A percentile compares a stretch with the other conserved stretches of the same genome.
These are phyloP conservation scores for Lachancea sp. DNA, from an alignment of 805 yeast species.

Conservation along the genomic window DNA sequence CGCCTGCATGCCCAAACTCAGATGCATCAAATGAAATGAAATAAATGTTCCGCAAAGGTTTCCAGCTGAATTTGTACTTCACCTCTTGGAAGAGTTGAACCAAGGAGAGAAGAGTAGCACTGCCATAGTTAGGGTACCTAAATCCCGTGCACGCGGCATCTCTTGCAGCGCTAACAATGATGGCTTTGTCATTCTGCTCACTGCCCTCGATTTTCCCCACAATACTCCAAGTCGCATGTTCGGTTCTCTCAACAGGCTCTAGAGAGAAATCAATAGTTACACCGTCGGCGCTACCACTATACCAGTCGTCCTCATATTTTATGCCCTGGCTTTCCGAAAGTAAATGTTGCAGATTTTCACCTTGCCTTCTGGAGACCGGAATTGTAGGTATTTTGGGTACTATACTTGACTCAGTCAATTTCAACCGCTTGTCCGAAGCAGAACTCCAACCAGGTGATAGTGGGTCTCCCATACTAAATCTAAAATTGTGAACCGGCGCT, in stretches of 20 bases:
- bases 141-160: constrained; percentile 79
- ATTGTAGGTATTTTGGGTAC: constrained; percentile 70
- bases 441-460: constrained; percentile 71
- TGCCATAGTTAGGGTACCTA: constrained; percentile 62
- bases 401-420: constrained; percentile 42
- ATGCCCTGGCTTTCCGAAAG: constrained; percentile 25
- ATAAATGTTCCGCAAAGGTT: constrained; percentile 73
- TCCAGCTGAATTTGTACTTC: constrained; percentile 64
- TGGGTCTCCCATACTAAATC: constrained; percentile 69
- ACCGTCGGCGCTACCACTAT: constrained; percentile 20
- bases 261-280: constrained; percentile 30
- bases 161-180: constrained; percentile 77
- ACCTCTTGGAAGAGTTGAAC: constrained; percentile 61
- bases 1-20: constrained; percentile 75
- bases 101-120: constrained; percentile 64
- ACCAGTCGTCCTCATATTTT: constrained; percentile 17
- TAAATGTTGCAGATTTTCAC: constrained; percentile 34
- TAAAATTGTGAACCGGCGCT: constrained; percentile 50
- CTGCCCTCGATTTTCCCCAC: constrained; percentile 71
- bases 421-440: constrained; percentile 35
- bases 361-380: constrained; percentile 74
- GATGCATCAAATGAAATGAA: constrained; percentile 82
- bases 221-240: constrained; percentile 73
- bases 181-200: constrained; percentile 68
- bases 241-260: constrained; percentile 41